Base-by-base conservation (phyloP, 805 yeast genomes). In the Yarrowia hollandica region DNA sequence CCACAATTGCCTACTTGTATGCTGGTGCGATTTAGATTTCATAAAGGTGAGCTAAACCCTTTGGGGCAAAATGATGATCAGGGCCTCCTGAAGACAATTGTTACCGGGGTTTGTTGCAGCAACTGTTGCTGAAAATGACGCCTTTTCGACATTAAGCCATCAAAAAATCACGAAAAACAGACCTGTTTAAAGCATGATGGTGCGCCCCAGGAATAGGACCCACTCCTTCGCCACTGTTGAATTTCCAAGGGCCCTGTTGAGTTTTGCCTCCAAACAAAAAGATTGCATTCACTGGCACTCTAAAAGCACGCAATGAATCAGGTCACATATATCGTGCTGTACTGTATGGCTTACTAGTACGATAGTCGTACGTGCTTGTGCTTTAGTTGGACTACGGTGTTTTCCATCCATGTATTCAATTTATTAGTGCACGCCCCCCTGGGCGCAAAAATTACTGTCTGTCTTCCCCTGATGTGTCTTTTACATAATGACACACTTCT, bases 401-500 rank as follows among this genome's bases (percentile, higher is more conserved):
- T n/a, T n/a, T 37, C 16, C 26, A 14, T 23, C 31, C 31, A 25
- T 42, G 21, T 19, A 30, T 19, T 28, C 34, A 44, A 48, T 31
- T 31, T 31, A 48, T 48, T 48, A 48, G 55, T 48, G 55, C 39
- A 31, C 55, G 38, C 55, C 39, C 39, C 31, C 39, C 34, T 28
- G 50, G 55, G 55, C 55, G 55, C n/a, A 31, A 11, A 33, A 11
- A 33, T 30, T 33, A 30, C 39, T 31, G 39, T 33, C 55, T 22
- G 39, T 23, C 25, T 21, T 33, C n/a, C n/a, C n/a, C n/a, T n/a
- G n/a, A n/a, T n/a, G n/a, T n/a, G 8, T 33, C 18, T 1, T 31
- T 26, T 33, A 48, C 55, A 48, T 48, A 48, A 48, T 48, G 30
- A 48, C 55, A 48, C 55, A 48, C 55, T 48, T 48, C 55, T 48